A percentile compares a stretch with the other conserved stretches of the same genome.
Evolutionary conservation across 2,329 filamentous ascomycete genomes (phyloP).

Genomic region (Chaetomiaceae sp.): DNA sequence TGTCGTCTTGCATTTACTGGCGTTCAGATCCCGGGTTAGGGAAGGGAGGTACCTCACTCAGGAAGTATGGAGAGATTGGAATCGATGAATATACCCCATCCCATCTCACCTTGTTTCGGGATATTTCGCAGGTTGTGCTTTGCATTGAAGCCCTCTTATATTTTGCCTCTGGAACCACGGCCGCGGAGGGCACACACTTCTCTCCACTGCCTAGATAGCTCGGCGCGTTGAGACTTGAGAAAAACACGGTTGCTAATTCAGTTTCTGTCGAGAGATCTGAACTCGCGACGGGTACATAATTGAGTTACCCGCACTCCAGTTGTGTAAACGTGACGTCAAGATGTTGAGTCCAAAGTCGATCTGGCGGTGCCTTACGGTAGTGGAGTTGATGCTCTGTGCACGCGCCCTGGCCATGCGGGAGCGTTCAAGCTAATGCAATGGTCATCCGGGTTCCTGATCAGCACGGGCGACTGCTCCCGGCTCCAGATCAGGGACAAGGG

Average conservation of each 20-base stretch:
- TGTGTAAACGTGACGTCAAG: too few relatives aligned
- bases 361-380: too few relatives aligned
- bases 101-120: background rate
- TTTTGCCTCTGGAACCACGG: background rate
- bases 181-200: too few relatives aligned
- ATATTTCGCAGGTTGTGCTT: too few relatives aligned
- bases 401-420: too few relatives aligned
- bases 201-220: background rate
- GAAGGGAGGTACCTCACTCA: background rate
- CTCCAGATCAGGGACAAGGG: background rate
- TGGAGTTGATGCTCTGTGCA: too few relatives aligned
- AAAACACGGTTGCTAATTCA: background rate
- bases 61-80: background rate
- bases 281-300: too few relatives aligned
- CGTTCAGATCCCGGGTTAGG: background rate
- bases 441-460: background rate
- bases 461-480: background rate
- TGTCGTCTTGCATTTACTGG: constrained; percentile 6
- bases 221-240: background rate
- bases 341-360: too few relatives aligned
- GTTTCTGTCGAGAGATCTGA: too few relatives aligned
- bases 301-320: too few relatives aligned
- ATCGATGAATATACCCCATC: constrained; percentile 7
- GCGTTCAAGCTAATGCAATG: constrained; percentile 6
- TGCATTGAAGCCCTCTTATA: constrained; percentile 6